Base-by-base conservation (phyloP, 2,329 filamentous ascomycete genomes). In the Helicocarpus griseus region DNA sequence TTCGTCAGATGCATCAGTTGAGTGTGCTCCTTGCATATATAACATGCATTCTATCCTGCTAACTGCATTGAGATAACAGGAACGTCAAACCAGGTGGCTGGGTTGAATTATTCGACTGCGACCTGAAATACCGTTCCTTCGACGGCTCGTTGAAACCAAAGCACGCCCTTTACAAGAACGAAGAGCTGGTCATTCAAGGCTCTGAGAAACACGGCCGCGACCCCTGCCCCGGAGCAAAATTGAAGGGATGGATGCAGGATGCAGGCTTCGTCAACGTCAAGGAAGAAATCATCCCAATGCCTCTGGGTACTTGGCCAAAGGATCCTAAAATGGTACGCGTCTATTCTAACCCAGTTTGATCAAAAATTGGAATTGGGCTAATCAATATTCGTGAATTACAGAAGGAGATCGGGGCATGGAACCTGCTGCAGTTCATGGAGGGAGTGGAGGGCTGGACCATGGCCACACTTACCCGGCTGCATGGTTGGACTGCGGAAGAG, bases 1-100 rank as follows among this genome's bases (percentile, higher is more conserved):
- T 79, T 17, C 62, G 69, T 19, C 69, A 73, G 41, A 70, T 79
- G 4, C 76, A 78, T 21, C 52, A 50, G 70, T n/a, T n/a, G n/a
- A n/a, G n/a, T n/a, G n/a, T n/a, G n/a, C n/a, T n/a, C n/a, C n/a
- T n/a, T n/a, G n/a, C n/a, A n/a, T n/a, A n/a, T n/a, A n/a, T n/a
- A n/a, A n/a, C n/a, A n/a, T n/a, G n/a, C n/a, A n/a, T n/a, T n/a
- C n/a, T n/a, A n/a, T n/a, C n/a, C n/a, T n/a, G n/a, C n/a, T n/a
- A n/a, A n/a, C n/a, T n/a, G n/a, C n/a, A n/a, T n/a, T n/a, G n/a
- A n/a, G n/a, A 17, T 45, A 22, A 50, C 60, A 65, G 48, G 63
- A 60, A 31, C 63, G 61, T 64, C 24, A 55, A 50, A 7, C 53
- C 54, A 3, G 55, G 58, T 29, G 48, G 55, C 29, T 50, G 63